Conservation (phyloP, 768 basidiomycete genomes). For the Podaxis mareebaensis region DNA sequence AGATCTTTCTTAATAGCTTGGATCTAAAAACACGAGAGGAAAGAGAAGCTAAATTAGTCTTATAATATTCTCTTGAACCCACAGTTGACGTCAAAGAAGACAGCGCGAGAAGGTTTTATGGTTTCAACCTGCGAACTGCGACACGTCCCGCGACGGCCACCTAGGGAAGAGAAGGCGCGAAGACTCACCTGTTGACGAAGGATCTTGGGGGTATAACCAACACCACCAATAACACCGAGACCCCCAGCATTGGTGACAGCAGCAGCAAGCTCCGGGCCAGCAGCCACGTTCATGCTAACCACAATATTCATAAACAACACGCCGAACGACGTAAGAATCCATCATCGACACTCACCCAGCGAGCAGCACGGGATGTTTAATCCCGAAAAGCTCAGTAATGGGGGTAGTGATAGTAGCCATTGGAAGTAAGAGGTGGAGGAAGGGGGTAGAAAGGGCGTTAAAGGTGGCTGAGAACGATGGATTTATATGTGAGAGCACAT, state of each 20-base stretch:
- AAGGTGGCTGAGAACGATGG: neutral
- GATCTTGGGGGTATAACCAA: slow-evolving; percentile 83
- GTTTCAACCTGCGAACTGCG: neutral
- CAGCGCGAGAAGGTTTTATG: neutral
- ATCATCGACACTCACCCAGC: slow-evolving; percentile 52
- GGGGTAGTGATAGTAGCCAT: slow-evolving; percentile 78
- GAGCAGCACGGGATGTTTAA: slow-evolving; percentile 85
- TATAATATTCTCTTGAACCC: slow-evolving; percentile 3
- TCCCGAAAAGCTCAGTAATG: slow-evolving; percentile 86
- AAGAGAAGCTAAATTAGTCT: slow-evolving; percentile 18
- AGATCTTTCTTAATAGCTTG: slow-evolving; percentile 71
- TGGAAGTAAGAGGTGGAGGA: slow-evolving; percentile 16
- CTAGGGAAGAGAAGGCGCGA: neutral
- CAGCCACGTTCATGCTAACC: slow-evolving; percentile 54
- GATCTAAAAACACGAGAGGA: slow-evolving; percentile 48
- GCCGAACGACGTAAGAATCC: neutral
- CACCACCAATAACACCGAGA: slow-evolving; percentile 88
- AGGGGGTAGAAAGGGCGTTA: slow-evolving; percentile 1
- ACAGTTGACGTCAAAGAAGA: slow-evolving; percentile 15
- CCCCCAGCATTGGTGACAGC: slow-evolving; percentile 95
- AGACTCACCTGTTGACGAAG: slow-evolving; percentile 69
- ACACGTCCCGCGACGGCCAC: neutral
- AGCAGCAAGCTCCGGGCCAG: slow-evolving; percentile 81
- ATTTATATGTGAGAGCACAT: slow-evolving; percentile 20
- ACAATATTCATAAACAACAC: neutral